Conservation (phyloP, 805 yeast species). For the Cyberlindnera saturnus region DNA sequence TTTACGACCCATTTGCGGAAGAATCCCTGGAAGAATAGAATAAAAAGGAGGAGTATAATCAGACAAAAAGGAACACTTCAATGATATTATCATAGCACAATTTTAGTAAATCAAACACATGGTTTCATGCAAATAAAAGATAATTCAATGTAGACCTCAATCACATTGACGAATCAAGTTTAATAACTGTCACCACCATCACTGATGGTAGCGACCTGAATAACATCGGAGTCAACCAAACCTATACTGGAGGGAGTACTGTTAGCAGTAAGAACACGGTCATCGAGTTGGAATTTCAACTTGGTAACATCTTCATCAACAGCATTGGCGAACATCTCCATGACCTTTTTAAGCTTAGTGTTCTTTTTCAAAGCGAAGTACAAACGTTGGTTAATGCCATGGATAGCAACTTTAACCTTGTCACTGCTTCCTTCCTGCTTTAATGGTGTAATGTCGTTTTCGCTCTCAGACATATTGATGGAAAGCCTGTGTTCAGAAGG, state of each 20-base stretch:
- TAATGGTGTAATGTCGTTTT: constrained; percentile 53
- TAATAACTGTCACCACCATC: constrained; percentile 9
- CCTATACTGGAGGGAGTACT: constrained; percentile 9
- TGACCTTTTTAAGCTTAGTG: constrained; percentile 12
- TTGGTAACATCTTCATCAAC: constrained; percentile 1
- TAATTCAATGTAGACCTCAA: too few relatives aligned
- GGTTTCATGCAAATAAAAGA: too few relatives aligned
- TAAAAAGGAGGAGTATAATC: too few relatives aligned
- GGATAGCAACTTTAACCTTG: constrained; percentile 13
- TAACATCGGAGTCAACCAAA: constrained; percentile 8
- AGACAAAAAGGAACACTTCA: too few relatives aligned
- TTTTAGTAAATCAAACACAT: too few relatives aligned
- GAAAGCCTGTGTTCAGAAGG: too few relatives aligned
- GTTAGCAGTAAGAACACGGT: not conserved
- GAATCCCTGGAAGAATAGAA: too few relatives aligned
- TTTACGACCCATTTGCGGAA: too few relatives aligned
- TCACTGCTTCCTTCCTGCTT: not conserved
- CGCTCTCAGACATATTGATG: constrained; percentile 54
- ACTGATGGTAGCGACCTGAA: constrained; percentile 6
- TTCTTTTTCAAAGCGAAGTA: constrained; percentile 12
- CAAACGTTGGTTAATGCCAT: constrained; percentile 11
- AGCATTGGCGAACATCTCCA: constrained; percentile 10
- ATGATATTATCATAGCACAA: too few relatives aligned
- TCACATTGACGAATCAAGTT: too few relatives aligned
- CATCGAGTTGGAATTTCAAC: constrained; percentile 9